These are phyloP conservation scores for Misopates orontium DNA, from an alignment of 257 asterid species.

Conservation along the genomic window DNA sequence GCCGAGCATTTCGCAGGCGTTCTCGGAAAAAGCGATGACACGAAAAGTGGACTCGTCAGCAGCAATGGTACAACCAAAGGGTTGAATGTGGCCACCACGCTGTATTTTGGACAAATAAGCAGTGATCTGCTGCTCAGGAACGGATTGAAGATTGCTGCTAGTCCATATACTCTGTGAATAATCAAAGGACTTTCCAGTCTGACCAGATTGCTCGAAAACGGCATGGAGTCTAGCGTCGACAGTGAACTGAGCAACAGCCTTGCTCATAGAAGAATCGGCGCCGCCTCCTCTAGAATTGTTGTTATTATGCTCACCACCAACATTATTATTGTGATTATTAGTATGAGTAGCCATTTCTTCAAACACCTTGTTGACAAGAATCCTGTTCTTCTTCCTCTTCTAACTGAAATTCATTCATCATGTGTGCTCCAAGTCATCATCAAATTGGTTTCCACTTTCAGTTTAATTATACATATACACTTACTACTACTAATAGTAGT, in stretches of 20 bases:
- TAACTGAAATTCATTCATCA: no score
- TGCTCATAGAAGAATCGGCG: constrained; percentile 22
- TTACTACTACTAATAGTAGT: no score
- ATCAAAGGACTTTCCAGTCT: constrained; percentile 75
- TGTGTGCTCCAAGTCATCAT: no score
- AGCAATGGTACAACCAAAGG: constrained; percentile 85
- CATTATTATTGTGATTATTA: constrained; percentile 31
- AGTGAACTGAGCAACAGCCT: constrained; percentile 78
- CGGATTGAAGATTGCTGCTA: constrained; percentile 35
- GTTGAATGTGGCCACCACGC: constrained; percentile 84
- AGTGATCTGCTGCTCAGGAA: constrained; percentile 69
- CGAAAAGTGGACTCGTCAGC: constrained; percentile 58
- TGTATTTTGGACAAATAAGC: constrained; percentile 74
- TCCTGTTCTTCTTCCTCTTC: no score
- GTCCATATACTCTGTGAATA: constrained; percentile 63
- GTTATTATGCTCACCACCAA: no score
- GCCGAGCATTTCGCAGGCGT: constrained; percentile 67
- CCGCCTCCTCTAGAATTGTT: constrained; percentile 5
- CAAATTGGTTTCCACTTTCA: no score
- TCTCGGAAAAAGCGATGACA: constrained; percentile 61
- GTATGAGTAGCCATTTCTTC: constrained; percentile 1
- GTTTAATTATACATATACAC: no score
- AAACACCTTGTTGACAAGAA: no score
- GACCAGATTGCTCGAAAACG: constrained; percentile 84
- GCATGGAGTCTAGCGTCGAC: constrained; percentile 82